phyloP scores from a whole-genome alignment of 805 yeast genomes.

The Groenewaldozyma tartarivorans region DNA sequence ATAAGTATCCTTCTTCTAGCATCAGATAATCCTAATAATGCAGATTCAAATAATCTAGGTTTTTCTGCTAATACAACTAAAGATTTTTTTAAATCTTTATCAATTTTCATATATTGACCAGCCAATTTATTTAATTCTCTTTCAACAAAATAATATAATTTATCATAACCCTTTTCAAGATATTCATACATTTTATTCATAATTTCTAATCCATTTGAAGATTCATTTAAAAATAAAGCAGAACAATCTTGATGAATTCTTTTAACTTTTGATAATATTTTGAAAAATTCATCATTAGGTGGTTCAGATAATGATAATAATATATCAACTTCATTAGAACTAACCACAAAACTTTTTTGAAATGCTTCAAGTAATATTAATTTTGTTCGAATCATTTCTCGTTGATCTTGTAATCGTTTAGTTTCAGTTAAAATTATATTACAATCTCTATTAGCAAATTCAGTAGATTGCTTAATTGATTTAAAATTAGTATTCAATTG shows the following conservation, averaged over 20 bases:
- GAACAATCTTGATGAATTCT: slow-evolving; percentile 58
- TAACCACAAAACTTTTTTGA: slow-evolving; percentile 54
- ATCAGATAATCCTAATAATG: slow-evolving; percentile 55
- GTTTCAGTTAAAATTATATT: slow-evolving; percentile 23
- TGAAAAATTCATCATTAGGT: slow-evolving; percentile 47
- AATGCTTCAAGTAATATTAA: slow-evolving; percentile 24
- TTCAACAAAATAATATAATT: slow-evolving; percentile 38
- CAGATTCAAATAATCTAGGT: slow-evolving; percentile 40
- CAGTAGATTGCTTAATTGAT: slow-evolving; percentile 18
- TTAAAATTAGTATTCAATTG: slow-evolving; percentile 12
- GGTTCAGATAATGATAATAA: slow-evolving; percentile 29
- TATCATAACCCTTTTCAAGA: slow-evolving; percentile 44
- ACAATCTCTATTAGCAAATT: slow-evolving; percentile 17
- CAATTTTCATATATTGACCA: slow-evolving; percentile 14
- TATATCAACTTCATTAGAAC: slow-evolving; percentile 60
- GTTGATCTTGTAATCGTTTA: slow-evolving; percentile 18
- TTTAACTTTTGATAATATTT: slow-evolving; percentile 50
- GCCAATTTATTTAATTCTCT: slow-evolving; percentile 17
- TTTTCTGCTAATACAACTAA: slow-evolving; percentile 26
- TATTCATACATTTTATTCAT: slow-evolving; percentile 47
- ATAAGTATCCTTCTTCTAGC: slow-evolving; percentile 54
- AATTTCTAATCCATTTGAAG: slow-evolving; percentile 44
- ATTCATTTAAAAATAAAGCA: slow-evolving; percentile 45
- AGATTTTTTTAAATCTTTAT: slow-evolving; percentile 16
- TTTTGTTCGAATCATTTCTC: slow-evolving; percentile 17